phyloP scores from a whole-genome alignment of 306 rosid genomes.

The Boehmeria nivea region DNA sequence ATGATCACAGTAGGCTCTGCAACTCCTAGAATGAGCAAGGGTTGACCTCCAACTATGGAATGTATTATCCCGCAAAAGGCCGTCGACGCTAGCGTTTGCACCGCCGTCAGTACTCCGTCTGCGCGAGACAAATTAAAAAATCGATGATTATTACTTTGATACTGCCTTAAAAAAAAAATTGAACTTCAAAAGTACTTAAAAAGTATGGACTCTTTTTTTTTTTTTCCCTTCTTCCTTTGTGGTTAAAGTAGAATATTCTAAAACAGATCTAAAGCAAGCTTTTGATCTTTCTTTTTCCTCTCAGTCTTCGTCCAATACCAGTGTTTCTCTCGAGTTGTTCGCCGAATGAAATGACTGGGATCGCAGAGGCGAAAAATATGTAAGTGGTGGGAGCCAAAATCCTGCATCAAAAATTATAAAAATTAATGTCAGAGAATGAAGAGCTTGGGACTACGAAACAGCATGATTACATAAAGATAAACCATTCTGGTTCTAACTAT shows the following conservation, averaged over 20 bases:
- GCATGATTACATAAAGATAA: background rate
- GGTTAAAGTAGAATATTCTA: conserved; percentile 17
- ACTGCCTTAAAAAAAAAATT: background rate
- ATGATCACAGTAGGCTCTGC: conserved; percentile 99
- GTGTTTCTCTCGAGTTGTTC: conserved; percentile 70
- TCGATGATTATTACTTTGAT: background rate
- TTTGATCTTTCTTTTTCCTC: background rate
- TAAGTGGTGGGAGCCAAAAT: conserved; percentile 91
- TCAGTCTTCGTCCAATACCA: conserved; percentile 31
- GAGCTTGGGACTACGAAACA: background rate
- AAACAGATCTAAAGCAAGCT: conserved; percentile 1
- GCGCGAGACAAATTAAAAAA: conserved; percentile 6
- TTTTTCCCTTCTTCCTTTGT: background rate
- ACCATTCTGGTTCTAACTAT: background rate
- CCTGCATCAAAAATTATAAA: conserved; percentile 34
- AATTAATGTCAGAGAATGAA: background rate
- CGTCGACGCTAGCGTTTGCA: conserved; percentile 86
- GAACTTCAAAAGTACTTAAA: background rate
- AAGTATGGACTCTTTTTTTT: background rate
- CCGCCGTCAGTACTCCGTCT: conserved; percentile 91
- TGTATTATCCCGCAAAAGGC: conserved; percentile 84
- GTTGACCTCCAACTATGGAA: conserved; percentile 91
- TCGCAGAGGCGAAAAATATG: conserved; percentile 79
- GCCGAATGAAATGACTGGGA: conserved; percentile 80
- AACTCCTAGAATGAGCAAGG: conserved; percentile 82